These are phyloP conservation scores for Ceratocystiopsis minuta DNA, from an alignment of 2,329 filamentous ascomycete species.

Conservation along the genomic window DNA sequence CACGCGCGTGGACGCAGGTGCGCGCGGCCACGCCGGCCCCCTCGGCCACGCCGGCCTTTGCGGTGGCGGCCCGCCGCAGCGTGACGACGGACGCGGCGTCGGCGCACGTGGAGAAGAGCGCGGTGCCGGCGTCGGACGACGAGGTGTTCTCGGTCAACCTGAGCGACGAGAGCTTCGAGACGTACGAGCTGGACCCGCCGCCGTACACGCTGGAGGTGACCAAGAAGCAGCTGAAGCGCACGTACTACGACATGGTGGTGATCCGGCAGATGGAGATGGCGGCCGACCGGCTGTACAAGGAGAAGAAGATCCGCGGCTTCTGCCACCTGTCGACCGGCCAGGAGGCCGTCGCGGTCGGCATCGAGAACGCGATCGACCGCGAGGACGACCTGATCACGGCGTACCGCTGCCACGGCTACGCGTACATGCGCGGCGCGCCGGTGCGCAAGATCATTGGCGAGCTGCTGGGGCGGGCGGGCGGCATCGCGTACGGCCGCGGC, in stretches of 20 bases:
- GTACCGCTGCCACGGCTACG: slow-evolving; percentile 98
- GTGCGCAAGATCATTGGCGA: slow-evolving; percentile 92
- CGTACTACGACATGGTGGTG: slow-evolving; percentile 96
- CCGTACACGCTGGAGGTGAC: slow-evolving; percentile 83
- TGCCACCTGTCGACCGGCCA: slow-evolving; percentile 96
- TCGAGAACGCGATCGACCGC: slow-evolving; percentile 87
- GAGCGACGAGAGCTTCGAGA: slow-evolving; percentile 98
- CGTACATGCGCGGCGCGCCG: slow-evolving; percentile 82
- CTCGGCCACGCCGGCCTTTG: slow-evolving; percentile 15
- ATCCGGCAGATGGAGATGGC: slow-evolving; percentile 99
- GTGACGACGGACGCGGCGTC: slow-evolving; percentile 94
- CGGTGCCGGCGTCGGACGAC: slow-evolving; percentile 67
- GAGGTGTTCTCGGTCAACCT: slow-evolving; percentile 83
- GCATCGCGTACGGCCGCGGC: slow-evolving; percentile 97
- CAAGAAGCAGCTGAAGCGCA: slow-evolving; percentile 96
- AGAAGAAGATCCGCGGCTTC: slow-evolving; percentile 99
- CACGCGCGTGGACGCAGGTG: too few relatives aligned
- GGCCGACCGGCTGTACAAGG: slow-evolving; percentile 96
- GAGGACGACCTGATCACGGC: slow-evolving; percentile 91
- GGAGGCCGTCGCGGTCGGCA: slow-evolving; percentile 91
- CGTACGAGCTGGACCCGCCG: slow-evolving; percentile 94
- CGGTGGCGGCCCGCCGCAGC: slow-evolving; percentile 39
- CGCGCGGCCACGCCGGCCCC: neutral
- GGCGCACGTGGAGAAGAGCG: slow-evolving; percentile 66
- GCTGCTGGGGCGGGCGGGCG: slow-evolving; percentile 82